Evolutionary conservation across 306 rosid species (phyloP).

Genomic region (Pyrus bretschneideri): DNA sequence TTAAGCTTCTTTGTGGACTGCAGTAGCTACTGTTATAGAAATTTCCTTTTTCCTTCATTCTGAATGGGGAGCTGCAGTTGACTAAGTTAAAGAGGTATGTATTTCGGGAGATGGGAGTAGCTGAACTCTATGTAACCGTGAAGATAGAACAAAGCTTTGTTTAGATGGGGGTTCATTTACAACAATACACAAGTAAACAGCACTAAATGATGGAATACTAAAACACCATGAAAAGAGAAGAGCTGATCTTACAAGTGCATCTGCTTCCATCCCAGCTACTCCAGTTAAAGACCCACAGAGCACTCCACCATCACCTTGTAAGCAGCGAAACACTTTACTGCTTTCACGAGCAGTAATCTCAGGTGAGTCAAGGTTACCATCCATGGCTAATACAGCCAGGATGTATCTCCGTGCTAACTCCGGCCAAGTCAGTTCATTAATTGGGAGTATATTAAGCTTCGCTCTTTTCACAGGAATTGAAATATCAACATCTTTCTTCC

Average conservation of each 20-base stretch:
- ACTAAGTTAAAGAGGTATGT: not conserved
- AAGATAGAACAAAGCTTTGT: not conserved
- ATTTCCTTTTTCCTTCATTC: not conserved
- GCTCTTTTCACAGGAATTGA: constrained; percentile 51
- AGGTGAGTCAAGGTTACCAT: constrained; percentile 85
- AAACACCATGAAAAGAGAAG: constrained; percentile 15
- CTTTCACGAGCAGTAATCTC: constrained; percentile 89
- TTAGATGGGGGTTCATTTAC: not conserved
- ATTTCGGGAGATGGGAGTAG: not conserved
- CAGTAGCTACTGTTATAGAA: not conserved
- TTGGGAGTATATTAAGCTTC: constrained; percentile 79
- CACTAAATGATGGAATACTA: not conserved
- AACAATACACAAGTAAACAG: not conserved
- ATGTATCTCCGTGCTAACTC: constrained; percentile 84
- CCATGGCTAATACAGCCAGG: constrained; percentile 83
- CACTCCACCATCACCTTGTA: constrained; percentile 98
- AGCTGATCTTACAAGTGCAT: constrained; percentile 73
- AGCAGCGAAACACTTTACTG: constrained; percentile 87
- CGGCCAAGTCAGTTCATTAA: constrained; percentile 97
- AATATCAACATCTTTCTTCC: constrained; percentile 79
- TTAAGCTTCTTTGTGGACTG: not conserved
- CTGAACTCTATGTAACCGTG: not conserved
- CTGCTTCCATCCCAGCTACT: constrained; percentile 99
- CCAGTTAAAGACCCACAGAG: constrained; percentile 96
- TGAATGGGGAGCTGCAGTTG: not conserved